Base-by-base conservation (phyloP, 2,329 filamentous ascomycete species). In the Chrysoporthe deuterocubensis region DNA sequence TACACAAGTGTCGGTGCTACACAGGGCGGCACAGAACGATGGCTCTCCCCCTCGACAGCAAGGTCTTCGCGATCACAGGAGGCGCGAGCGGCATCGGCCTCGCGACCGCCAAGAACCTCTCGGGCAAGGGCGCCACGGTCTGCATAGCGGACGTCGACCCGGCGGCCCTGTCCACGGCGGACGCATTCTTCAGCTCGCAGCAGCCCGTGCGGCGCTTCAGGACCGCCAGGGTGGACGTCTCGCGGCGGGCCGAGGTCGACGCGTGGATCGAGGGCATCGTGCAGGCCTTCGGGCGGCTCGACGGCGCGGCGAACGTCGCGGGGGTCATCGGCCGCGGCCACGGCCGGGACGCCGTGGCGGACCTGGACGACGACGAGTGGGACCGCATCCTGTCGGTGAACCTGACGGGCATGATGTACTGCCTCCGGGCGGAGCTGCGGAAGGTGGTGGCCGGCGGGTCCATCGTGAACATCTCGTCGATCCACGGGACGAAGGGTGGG, bases 381-480 rank as follows among this genome's bases (percentile, higher is more conserved):
- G 73, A 84, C 59, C 79, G 76, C 61, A 81, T 83, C 66, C 83
- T 85, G 44, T 78, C 76, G 7, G 77, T 84, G 57, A 85, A 85
- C 68, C 73, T 85, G 64, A 84, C 82, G 9, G 84, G 83, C n/a
- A 81, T 78, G 52, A 84, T 85, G 82, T 82, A 84, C 73, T 84
- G 82, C 69, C 71, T 85, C 70, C 78, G 83, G 50, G 82, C 81
- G 43, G 76, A 83, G 75, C 76, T 84, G 54, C 74, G 74, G 48
- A 79, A 80, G 52, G 80, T 87, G 60, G 77, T 79, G 32, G 75
- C 81, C 6, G 81, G 83, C 1, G 85, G 85, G 8, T 87, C 85
- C 68, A 88, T 90, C 72, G 87, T 90, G 65, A 89, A 87, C 73
- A 80, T 85, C 40, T 79, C 83, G 37, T 87, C 83, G 57, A 83